Conservation (phyloP, 2,329 filamentous ascomycete species). For the Penicillium paneum region DNA sequence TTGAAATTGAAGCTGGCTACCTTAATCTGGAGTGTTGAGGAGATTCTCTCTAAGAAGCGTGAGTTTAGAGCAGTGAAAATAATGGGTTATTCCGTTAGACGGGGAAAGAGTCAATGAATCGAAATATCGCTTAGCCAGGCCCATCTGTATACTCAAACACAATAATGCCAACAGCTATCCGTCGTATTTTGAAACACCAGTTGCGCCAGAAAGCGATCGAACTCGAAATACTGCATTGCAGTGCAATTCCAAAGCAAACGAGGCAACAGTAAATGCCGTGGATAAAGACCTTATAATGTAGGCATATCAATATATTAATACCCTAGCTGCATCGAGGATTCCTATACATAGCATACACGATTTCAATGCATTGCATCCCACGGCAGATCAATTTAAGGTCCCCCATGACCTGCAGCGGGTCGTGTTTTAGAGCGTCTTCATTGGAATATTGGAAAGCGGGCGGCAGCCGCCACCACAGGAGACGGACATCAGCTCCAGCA, state of each 20-base stretch:
- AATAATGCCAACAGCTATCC: not conserved
- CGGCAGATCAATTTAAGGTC: slow-evolving; percentile 14
- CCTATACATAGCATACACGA: slow-evolving; percentile 5
- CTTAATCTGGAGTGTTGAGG: not conserved
- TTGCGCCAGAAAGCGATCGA: not conserved
- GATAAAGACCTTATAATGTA: not conserved
- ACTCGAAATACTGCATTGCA: not conserved
- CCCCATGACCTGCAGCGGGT: slow-evolving; percentile 5
- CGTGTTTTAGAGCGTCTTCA: not conserved
- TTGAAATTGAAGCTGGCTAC: not conserved
- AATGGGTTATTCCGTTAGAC: not conserved
- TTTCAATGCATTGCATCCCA: slow-evolving; percentile 5
- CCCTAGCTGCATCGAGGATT: not conserved
- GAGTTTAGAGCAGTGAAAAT: not conserved
- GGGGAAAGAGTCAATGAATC: not conserved
- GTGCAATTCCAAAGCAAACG: not conserved
- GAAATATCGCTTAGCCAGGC: not conserved
- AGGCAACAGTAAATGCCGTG: not conserved
- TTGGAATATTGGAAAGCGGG: not conserved
- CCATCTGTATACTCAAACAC: not conserved
- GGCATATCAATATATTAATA: not conserved
- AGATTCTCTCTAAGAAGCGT: not conserved
- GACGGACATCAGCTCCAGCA: slow-evolving; percentile 12
- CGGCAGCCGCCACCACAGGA: slow-evolving; percentile 8
- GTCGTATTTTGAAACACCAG: not conserved